A percentile compares a stretch with the other conserved stretches of the same genome.
These are phyloP conservation scores for Geranomyces variabilis DNA, from an alignment of 192 early-diverging fungal species.

Conservation along the genomic window DNA sequence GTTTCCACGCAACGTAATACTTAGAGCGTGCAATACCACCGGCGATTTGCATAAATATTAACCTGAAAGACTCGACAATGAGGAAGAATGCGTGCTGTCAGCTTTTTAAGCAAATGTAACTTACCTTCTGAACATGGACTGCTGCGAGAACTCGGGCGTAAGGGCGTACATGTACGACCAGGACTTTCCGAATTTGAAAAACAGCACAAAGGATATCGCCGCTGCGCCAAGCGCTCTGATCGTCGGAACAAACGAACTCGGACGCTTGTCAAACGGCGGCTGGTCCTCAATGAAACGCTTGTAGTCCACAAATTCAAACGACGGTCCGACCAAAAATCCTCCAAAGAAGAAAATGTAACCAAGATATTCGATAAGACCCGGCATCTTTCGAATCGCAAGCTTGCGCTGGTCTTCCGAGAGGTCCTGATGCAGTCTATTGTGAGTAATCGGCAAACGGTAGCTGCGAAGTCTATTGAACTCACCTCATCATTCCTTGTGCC, in stretches of 20 bases:
- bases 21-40: conserved; percentile 70
- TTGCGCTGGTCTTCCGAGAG: conserved; percentile 69
- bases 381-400: conserved; percentile 63
- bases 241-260: conserved; percentile 34
- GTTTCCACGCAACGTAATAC: conserved; percentile 91
- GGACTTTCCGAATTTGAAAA: conserved; percentile 25
- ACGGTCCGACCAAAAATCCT: conserved; percentile 70
- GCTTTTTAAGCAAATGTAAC: background rate
- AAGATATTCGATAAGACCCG: conserved; percentile 73
- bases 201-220: conserved; percentile 24
- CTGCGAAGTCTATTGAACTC: conserved; percentile 12
- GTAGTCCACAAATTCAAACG: conserved; percentile 54
- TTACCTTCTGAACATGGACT: background rate
- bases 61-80: background rate
- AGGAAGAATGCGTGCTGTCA: background rate
- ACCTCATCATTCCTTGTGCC: conserved; percentile 58
- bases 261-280: conserved; percentile 46
- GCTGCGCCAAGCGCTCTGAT: conserved; percentile 32
- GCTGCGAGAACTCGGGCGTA: background rate
- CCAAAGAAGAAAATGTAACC: conserved; percentile 92
- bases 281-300: conserved; percentile 33
- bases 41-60: conserved; percentile 52
- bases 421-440: conserved; percentile 34
- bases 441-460: background rate
- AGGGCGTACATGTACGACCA: conserved; percentile 4